Base-by-base conservation (phyloP, 2,329 filamentous ascomycete species). In the Penicillium sp. region DNA sequence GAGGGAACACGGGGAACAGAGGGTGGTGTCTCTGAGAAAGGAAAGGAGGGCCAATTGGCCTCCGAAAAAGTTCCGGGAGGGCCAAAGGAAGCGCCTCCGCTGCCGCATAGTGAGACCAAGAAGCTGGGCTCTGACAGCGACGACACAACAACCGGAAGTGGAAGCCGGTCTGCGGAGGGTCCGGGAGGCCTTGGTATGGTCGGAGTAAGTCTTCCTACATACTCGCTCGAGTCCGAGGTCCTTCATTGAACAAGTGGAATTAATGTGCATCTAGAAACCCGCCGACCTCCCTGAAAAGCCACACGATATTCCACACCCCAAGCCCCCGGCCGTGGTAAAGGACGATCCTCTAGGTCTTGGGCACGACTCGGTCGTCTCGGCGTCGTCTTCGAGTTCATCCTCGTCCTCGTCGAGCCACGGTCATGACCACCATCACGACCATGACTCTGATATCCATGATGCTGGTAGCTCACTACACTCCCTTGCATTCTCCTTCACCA, bases 401-500 rank as follows among this genome's bases (percentile, higher is more conserved):
- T 64, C 59, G n/a, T 49, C 47, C 3, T 62, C 60, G 6, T 27
- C 52, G 17, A 53, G 35, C 21, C 49, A 57, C 29, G 52, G 35
- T 21, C 49, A 56, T 25, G 57, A 51, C 63, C 71, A 77, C 12
- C 69, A 75, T 19, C 72, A 73, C 10, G 63, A 67, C 25, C 72
- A 73, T 12, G 64, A 67, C 25, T 72, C 73, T 9, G 61, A 67
- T 21, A 67, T 65, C 23, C 67, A 67, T 9, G 75, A 93, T 41
- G 91, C 93, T 59, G 89, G 87, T 62, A 90, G 91, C 19, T 55
- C 69, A 12, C 80, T 87, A 69, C 93, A 99, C 75, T 97, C 94
- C 4, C 95, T 94, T 70, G 71, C 96, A 13, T 86, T 97, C 33
- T 96, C 94, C 17, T 86, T 97, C 59, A 93, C 93, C 57, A 99